phyloP scores from a whole-genome alignment of 2,329 filamentous ascomycete genomes.

The Trichoderma atrobrunneum region DNA sequence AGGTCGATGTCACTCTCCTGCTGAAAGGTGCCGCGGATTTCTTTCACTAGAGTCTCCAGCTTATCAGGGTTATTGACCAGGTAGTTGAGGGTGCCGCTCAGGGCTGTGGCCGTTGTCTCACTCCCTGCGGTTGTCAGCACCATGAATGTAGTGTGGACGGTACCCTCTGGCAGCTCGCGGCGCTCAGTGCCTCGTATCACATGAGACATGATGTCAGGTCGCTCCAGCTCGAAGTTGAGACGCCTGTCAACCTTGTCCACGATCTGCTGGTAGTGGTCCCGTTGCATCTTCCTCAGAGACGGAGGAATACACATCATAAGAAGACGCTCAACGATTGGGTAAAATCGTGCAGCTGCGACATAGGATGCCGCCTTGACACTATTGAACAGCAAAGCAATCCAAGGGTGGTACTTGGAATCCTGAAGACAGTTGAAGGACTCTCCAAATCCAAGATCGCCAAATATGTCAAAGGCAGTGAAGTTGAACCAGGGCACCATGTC shows the following conservation, averaged over 20 bases:
- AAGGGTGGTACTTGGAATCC: constrained; percentile 20
- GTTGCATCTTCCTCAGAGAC: not conserved
- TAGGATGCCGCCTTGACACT: constrained; percentile 12
- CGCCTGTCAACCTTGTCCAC: constrained; percentile 27
- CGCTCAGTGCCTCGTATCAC: constrained; percentile 32
- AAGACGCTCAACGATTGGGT: constrained; percentile 3
- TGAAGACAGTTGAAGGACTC: constrained; percentile 23
- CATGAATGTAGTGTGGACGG: constrained; percentile 32
- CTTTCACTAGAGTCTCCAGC: constrained; percentile 33
- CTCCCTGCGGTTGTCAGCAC: constrained; percentile 31
- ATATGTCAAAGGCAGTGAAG: constrained; percentile 31
- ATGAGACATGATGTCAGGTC: constrained; percentile 30
- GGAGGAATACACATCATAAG: constrained; percentile 11
- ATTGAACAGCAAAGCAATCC: constrained; percentile 18
- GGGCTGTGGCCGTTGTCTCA: constrained; percentile 33
- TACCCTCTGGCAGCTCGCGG: constrained; percentile 26
- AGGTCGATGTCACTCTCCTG: constrained; percentile 20
- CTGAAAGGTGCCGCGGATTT: constrained; percentile 27
- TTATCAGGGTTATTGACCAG: constrained; percentile 32
- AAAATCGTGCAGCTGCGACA: constrained; percentile 6
- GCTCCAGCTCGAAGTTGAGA: constrained; percentile 25
- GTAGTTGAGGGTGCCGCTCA: constrained; percentile 29
- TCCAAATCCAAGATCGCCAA: constrained; percentile 24
- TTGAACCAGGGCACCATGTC: constrained; percentile 28
- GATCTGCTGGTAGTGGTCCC: constrained; percentile 20